These are phyloP conservation scores for Fraxinus floribunda DNA, from an alignment of 305 asterid species.

Conservation along the genomic window DNA sequence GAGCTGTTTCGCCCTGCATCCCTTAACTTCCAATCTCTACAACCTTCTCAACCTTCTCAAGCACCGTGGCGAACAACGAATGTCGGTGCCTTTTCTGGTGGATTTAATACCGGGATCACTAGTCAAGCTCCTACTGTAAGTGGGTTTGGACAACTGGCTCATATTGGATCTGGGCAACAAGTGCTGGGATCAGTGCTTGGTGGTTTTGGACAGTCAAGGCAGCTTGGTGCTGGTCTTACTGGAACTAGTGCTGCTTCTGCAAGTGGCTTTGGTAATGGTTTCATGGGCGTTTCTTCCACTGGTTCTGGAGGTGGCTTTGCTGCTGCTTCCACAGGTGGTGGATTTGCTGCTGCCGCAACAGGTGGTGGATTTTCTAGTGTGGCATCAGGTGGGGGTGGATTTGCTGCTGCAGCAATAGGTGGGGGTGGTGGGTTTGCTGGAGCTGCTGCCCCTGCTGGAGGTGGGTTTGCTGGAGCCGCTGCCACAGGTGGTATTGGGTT, in stretches of 20 bases:
- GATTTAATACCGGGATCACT: conserved; percentile 46
- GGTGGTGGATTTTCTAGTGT: conserved; percentile 45
- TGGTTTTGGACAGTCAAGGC: conserved; percentile 94
- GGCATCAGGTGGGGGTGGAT: conserved; percentile 44
- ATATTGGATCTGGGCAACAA: conserved; percentile 78
- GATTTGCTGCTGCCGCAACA: conserved; percentile 56
- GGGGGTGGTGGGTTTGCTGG: conserved; percentile 31
- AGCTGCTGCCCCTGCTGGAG: conserved; percentile 9
- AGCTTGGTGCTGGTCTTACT: conserved; percentile 71
- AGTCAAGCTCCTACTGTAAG: conserved; percentile 51
- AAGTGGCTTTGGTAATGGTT: conserved; percentile 48
- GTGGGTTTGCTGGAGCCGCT: conserved; percentile 20
- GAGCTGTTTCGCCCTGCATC: conserved; percentile 95
- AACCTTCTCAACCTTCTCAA: conserved; percentile 36
- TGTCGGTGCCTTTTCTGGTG: conserved; percentile 47
- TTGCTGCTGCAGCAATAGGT: conserved; percentile 26
- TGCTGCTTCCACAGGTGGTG: conserved; percentile 52
- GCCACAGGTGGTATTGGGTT: conserved; percentile 20
- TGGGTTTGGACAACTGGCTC: conserved; percentile 84
- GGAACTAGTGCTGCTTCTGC: conserved; percentile 62
- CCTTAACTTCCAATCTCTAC: conserved; percentile 60
- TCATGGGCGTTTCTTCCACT: conserved; percentile 36
- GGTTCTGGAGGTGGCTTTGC: conserved; percentile 67
- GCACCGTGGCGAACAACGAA: conserved; percentile 42
- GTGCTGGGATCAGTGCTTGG: conserved; percentile 93